These are phyloP conservation scores for Chalaropsis thielavioides DNA, from an alignment of 2,329 filamentous ascomycete genomes.

Conservation along the genomic window DNA sequence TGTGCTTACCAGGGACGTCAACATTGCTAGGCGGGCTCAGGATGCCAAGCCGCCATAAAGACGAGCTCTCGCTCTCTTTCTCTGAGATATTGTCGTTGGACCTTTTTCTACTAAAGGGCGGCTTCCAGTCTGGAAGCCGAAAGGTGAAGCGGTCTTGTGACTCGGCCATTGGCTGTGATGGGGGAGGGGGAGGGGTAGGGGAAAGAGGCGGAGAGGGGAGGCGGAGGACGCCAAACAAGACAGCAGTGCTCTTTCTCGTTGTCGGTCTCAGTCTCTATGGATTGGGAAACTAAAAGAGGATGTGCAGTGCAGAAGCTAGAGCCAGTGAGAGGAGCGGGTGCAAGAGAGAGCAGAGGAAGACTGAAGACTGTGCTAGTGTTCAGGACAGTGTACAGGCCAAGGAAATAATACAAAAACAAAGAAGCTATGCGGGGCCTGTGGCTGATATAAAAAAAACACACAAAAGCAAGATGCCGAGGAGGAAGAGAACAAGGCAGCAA, in stretches of 20 bases:
- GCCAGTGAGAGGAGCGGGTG: not conserved
- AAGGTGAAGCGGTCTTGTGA: not conserved
- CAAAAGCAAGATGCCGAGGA: too few species aligned
- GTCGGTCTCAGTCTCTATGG: not conserved
- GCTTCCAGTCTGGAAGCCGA: not conserved
- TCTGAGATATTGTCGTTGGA: not conserved
- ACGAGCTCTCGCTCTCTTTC: not conserved
- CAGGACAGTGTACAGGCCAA: not conserved
- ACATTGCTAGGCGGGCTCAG: conserved; percentile 67
- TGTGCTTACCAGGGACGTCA: conserved; percentile 62
- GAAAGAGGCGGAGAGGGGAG: not conserved
- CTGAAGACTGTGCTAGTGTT: not conserved
- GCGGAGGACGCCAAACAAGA: too few species aligned
- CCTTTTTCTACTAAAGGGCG: not conserved
- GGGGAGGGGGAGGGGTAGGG: not conserved
- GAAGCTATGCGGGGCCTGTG: too few species aligned
- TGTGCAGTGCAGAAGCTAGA: not conserved
- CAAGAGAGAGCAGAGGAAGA: not conserved
- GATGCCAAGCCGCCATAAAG: conserved; percentile 55
- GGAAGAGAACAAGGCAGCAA: too few species aligned
- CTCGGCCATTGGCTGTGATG: not conserved
- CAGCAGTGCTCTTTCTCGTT: not conserved
- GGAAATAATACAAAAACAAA: too few species aligned
- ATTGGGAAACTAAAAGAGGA: not conserved
- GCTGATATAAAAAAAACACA: too few species aligned